phyloP scores from a whole-genome alignment of 2,329 filamentous ascomycete genomes.

The Sporothrix schenckii region DNA sequence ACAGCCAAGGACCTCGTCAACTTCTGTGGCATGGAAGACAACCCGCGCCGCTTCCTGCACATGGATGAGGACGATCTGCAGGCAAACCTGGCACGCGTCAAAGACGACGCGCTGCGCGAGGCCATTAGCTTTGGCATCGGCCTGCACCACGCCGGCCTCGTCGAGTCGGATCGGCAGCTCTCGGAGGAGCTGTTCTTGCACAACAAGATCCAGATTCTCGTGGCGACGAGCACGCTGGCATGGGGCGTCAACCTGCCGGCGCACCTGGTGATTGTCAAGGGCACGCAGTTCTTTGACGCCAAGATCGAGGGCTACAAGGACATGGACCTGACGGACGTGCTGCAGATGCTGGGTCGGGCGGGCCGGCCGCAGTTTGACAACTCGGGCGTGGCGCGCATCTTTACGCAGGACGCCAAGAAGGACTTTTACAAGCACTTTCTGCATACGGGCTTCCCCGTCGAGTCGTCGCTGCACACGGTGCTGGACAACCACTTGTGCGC shows the following conservation, averaged over 20 bases:
- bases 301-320: constrained; percentile 98
- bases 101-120: constrained; percentile 89
- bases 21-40: constrained; percentile 97
- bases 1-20: constrained; percentile 97
- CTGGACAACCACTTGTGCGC: constrained; percentile 95
- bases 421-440: constrained; percentile 99
- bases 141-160: constrained; percentile 92
- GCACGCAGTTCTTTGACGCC: constrained; percentile 96
- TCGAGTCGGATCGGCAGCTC: constrained; percentile 89
- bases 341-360: constrained; percentile 96
- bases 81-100: constrained; percentile 82
- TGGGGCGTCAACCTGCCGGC: constrained; percentile 99
- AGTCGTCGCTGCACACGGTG: constrained; percentile 93
- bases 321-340: constrained; percentile 96
- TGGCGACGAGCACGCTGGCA: constrained; percentile 92
- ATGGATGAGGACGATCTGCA: constrained; percentile 96
- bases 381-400: constrained; percentile 93
- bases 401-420: constrained; percentile 96
- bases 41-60: constrained; percentile 85
- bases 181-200: constrained; percentile 94
- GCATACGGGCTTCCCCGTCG: constrained; percentile 96
- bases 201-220: constrained; percentile 96
- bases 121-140: constrained; percentile 98
- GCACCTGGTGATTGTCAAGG: constrained; percentile 95
- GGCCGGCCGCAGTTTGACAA: constrained; percentile 95